These are phyloP conservation scores for Cucurbita argyrosperma DNA, from an alignment of 306 rosid genomes.

Conservation along the genomic window DNA sequence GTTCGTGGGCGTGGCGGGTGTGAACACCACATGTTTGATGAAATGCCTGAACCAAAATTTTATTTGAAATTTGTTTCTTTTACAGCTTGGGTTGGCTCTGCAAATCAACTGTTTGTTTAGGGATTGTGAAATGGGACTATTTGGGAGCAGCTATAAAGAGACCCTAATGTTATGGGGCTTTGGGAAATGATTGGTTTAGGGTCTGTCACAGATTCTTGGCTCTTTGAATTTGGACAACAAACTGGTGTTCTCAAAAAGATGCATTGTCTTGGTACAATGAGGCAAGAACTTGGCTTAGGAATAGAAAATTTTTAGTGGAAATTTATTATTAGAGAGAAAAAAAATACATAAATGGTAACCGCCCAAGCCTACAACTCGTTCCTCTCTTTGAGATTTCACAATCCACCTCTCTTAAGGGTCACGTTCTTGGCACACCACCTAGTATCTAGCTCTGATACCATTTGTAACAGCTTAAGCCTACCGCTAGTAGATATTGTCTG, in stretches of 20 bases:
- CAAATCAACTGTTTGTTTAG: neutral
- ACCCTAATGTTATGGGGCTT: neutral
- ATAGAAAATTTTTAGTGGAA: neutral
- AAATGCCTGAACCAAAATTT: neutral
- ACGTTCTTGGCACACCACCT: too few relatives aligned
- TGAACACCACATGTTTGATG: neutral
- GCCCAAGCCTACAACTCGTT: too few relatives aligned
- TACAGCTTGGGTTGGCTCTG: neutral
- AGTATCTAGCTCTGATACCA: too few relatives aligned
- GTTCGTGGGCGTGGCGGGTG: neutral
- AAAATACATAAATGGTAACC: too few relatives aligned
- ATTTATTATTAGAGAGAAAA: too few relatives aligned
- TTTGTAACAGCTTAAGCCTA: too few relatives aligned
- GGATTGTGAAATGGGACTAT: neutral
- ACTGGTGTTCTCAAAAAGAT: neutral
- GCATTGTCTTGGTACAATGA: constrained; percentile 2
- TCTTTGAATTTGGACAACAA: constrained; percentile 5
- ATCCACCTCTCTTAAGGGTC: too few relatives aligned
- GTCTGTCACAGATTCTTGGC: neutral
- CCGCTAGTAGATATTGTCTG: too few relatives aligned
- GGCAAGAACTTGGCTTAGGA: neutral
- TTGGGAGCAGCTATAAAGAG: neutral
- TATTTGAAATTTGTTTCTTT: neutral
- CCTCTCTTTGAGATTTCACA: too few relatives aligned
- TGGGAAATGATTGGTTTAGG: constrained; percentile 1